phyloP scores from a whole-genome alignment of 495 filamentous ascomycete species.

The Aspergillus wentii region DNA sequence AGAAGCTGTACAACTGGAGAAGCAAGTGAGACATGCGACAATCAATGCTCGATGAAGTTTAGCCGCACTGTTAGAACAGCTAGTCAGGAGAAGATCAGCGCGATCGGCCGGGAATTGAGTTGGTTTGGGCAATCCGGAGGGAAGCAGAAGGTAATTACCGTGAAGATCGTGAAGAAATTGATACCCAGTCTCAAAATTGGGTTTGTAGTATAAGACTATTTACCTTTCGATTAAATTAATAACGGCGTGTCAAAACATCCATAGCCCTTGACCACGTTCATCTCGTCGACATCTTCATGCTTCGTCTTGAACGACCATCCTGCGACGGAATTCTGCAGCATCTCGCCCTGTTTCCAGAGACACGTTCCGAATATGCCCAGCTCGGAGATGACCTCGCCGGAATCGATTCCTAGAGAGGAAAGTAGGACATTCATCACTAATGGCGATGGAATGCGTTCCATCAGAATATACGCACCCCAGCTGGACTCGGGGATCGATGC shows the following conservation, averaged over 20 bases:
- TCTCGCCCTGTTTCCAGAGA: slow-evolving; percentile 57
- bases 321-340: slow-evolving; percentile 62
- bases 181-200: too few relatives aligned
- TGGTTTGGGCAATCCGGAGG: too few relatives aligned
- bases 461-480: slow-evolving; percentile 77
- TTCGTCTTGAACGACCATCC: slow-evolving; percentile 84
- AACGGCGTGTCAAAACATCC: slow-evolving; percentile 75
- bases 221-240: slow-evolving; percentile 39
- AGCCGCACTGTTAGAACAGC: too few relatives aligned
- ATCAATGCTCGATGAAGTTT: too few relatives aligned
- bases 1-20: too few relatives aligned
- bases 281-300: slow-evolving; percentile 72
- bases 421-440: slow-evolving; percentile 61
- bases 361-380: slow-evolving; percentile 76
- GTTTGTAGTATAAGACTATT: too few relatives aligned
- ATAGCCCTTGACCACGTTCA: slow-evolving; percentile 83
- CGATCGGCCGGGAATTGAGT: too few relatives aligned
- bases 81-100: too few relatives aligned
- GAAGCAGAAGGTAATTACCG: too few relatives aligned
- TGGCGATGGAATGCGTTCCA: slow-evolving; percentile 82
- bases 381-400: slow-evolving; percentile 75
- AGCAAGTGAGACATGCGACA: too few relatives aligned
- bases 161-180: too few relatives aligned
- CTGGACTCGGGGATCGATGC: slow-evolving; percentile 46
- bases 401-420: slow-evolving; percentile 61